A percentile compares a stretch with the other conserved stretches of the same genome.
These are phyloP conservation scores for Phyllosticta citrichinensis DNA, from an alignment of 2,329 filamentous ascomycete species.

Conservation along the genomic window DNA sequence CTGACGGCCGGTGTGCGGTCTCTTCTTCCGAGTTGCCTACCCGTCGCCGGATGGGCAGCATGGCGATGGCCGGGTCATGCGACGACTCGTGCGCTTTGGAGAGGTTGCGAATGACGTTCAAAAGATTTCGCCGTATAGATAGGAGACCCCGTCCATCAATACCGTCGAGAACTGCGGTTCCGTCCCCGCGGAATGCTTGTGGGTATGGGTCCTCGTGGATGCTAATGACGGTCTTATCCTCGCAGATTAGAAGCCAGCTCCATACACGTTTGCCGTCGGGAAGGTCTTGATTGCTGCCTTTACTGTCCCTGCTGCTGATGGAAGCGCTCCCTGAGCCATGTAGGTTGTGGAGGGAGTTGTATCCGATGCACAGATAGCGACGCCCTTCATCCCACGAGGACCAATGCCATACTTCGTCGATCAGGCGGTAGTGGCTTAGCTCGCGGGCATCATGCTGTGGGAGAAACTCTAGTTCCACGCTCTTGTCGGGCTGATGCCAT, in stretches of 20 bases:
- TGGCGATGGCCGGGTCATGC: constrained; percentile 29
- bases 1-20: constrained; percentile 37
- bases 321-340: neutral
- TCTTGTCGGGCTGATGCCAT: neutral
- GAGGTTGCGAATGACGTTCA: constrained; percentile 52
- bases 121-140: constrained; percentile 47
- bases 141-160: constrained; percentile 38
- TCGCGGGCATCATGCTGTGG: neutral
- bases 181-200: constrained; percentile 11
- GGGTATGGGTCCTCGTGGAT: constrained; percentile 53
- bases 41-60: constrained; percentile 36
- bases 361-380: constrained; percentile 61
- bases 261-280: constrained; percentile 49
- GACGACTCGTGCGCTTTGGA: constrained; percentile 42
- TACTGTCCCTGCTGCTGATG: constrained; percentile 12
- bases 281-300: constrained; percentile 24
- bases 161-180: constrained; percentile 24
- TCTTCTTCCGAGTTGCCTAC: constrained; percentile 37
- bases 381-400: constrained; percentile 60
- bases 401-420: constrained; percentile 66
- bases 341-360: constrained; percentile 51
- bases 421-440: constrained; percentile 47
- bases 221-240: constrained; percentile 60
- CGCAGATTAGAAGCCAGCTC: constrained; percentile 62
- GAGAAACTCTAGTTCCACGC: neutral